Percentiles rank a stretch among this genome's conserved stretches.
These are phyloP conservation scores for Pleurotus salmoneostramineus DNA, from an alignment of 768 basidiomycete species.

Conservation along the genomic window DNA sequence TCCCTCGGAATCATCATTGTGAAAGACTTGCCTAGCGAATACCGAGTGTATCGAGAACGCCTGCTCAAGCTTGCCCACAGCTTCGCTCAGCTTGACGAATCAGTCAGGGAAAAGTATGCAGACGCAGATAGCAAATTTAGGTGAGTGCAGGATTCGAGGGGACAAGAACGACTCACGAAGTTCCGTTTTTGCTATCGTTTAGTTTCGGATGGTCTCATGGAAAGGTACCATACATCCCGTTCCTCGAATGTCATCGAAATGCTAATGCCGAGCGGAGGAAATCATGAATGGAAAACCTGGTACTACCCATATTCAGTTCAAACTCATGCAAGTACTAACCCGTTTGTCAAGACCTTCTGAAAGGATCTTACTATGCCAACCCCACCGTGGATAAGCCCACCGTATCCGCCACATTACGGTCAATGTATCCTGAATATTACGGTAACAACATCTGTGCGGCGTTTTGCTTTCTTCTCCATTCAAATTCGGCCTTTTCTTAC, in stretches of 20 bases:
- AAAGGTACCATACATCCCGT: slow-evolving; percentile 48
- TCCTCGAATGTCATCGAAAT: not conserved
- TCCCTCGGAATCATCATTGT: slow-evolving; percentile 81
- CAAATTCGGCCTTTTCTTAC: no score
- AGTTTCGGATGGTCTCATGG: slow-evolving; percentile 99
- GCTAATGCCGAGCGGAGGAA: slow-evolving; percentile 46
- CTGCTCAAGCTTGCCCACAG: slow-evolving; percentile 72
- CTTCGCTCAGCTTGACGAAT: slow-evolving; percentile 71
- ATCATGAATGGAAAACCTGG: slow-evolving; percentile 94
- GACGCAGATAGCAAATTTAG: slow-evolving; percentile 74
- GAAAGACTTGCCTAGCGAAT: slow-evolving; percentile 73
- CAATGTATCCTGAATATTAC: slow-evolving; percentile 79
- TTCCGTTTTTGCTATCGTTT: not conserved
- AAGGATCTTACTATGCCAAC: slow-evolving; percentile 94
- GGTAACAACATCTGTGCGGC: slow-evolving; percentile 79
- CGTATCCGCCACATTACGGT: slow-evolving; percentile 52
- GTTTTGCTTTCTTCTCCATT: not conserved
- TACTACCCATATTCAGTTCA: slow-evolving; percentile 14
- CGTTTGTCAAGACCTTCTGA: slow-evolving; percentile 58
- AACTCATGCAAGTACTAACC: not conserved
- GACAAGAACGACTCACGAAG: no score
- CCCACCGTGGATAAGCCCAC: slow-evolving; percentile 64
- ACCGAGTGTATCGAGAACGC: slow-evolving; percentile 57
- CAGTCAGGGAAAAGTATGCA: slow-evolving; percentile 66
- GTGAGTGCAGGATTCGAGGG: slow-evolving; percentile 28